Conservation (phyloP, 495 filamentous ascomycete species). For the Xylaria flabelliformis region DNA sequence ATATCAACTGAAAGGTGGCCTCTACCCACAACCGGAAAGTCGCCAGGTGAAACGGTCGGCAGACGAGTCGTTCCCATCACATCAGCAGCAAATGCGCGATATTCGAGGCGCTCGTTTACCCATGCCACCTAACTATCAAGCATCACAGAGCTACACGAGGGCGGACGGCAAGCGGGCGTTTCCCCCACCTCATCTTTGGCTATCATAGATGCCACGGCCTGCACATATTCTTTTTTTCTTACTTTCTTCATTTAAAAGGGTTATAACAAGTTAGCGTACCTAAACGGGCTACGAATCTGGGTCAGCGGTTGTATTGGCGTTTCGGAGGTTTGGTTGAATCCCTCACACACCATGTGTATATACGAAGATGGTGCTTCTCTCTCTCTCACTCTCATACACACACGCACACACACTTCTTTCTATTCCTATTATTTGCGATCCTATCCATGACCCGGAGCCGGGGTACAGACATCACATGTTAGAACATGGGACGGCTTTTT, state of each 20-base stretch:
- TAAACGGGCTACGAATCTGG: constrained; percentile 1
- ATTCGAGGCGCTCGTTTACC: constrained; percentile 36
- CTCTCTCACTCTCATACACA: background rate
- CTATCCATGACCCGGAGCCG: background rate
- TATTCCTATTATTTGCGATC: background rate
- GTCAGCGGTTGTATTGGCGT: background rate
- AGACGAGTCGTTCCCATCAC: constrained; percentile 36
- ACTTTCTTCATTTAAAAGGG: background rate
- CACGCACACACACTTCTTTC: background rate
- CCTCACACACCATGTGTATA: constrained; percentile 11
- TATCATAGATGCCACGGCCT: constrained; percentile 2
- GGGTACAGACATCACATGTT: constrained; percentile 1
- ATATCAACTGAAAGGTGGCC: constrained; percentile 21
- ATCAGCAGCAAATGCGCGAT: constrained; percentile 36
- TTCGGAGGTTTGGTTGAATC: constrained; percentile 1
- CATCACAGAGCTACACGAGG: constrained; percentile 32
- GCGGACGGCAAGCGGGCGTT: constrained; percentile 35
- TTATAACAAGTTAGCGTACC: background rate
- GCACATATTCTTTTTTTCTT: background rate
- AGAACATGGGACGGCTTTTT: constrained; percentile 1
- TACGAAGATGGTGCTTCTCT: background rate
- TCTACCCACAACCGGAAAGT: constrained; percentile 36
- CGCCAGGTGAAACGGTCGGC: constrained; percentile 37
- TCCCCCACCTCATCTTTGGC: constrained; percentile 29
- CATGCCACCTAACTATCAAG: constrained; percentile 30